A percentile compares a stretch with the other conserved stretches of the same genome.
Evolutionary conservation across 192 early-diverging fungal genomes (phyloP).

Genomic region (Rhizoclosmatium sp.): DNA sequence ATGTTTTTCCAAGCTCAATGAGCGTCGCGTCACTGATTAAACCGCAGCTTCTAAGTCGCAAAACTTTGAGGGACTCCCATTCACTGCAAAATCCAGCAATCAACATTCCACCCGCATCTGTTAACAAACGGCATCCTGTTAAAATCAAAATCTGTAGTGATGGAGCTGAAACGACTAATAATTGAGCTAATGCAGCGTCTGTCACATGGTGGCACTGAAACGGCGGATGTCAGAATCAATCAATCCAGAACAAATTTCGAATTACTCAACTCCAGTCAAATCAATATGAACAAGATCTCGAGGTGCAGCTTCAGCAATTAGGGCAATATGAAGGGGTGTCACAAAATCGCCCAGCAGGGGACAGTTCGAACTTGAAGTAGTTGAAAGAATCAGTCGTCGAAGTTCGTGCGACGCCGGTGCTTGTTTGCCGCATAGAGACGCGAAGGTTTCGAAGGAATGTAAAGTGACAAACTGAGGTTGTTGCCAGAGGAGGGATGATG

Average conservation of each 20-base stretch:
- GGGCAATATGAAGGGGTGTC: neutral
- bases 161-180: neutral
- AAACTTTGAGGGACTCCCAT: neutral
- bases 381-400: neutral
- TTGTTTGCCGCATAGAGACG: neutral
- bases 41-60: neutral
- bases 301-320: neutral
- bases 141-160: neutral
- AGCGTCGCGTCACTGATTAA: neutral
- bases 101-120: neutral
- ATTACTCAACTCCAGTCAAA: too few relatives aligned
- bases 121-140: neutral
- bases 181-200: neutral
- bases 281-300: too few relatives aligned
- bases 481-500: neutral
- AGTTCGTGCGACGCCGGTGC: neutral
- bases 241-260: too few relatives aligned
- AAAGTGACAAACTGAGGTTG: neutral
- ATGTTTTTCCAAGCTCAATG: neutral
- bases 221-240: too few relatives aligned
- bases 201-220: constrained; percentile 1
- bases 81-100: neutral
- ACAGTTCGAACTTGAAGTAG: neutral
- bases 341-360: neutral
- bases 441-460: neutral